A percentile compares a stretch with the other conserved stretches of the same genome.
Evolutionary conservation across 2,329 filamentous ascomycete species (phyloP).

Genomic region (Nothopassalora personata): DNA sequence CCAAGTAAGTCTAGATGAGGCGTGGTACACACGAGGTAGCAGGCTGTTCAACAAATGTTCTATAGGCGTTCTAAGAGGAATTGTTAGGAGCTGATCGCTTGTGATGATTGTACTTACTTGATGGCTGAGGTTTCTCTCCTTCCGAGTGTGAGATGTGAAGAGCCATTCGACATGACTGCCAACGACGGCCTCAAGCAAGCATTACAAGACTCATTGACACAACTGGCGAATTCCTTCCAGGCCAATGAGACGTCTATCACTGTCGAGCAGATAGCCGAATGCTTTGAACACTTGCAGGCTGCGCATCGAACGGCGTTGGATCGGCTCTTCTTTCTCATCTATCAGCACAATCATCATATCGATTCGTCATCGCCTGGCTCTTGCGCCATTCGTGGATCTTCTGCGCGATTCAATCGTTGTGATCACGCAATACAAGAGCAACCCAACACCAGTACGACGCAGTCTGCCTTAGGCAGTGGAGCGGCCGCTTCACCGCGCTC

Average conservation of each 20-base stretch:
- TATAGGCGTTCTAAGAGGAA: background rate
- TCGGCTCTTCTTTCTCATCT: conserved; percentile 1
- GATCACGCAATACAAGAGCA: background rate
- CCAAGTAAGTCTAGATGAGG: too few species aligned
- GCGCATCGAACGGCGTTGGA: background rate
- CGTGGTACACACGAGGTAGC: too few species aligned
- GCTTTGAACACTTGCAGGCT: background rate
- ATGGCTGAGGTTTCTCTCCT: background rate
- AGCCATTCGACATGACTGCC: background rate
- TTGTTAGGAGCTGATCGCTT: background rate
- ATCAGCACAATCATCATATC: background rate
- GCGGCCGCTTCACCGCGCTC: too few species aligned
- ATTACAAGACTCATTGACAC: conserved; percentile 3
- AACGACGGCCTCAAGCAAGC: conserved; percentile 2
- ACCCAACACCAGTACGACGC: background rate
- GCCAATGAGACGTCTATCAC: conserved; percentile 1
- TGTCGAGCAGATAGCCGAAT: conserved; percentile 2
- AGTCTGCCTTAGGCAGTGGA: too few species aligned
- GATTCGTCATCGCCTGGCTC: background rate
- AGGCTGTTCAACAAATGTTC: background rate
- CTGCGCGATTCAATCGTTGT: background rate
- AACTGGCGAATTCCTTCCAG: conserved; percentile 2
- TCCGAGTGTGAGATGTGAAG: background rate
- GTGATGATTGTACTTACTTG: background rate
- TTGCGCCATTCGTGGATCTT: background rate